phyloP scores from a whole-genome alignment of 441 rosid genomes.

The Flueggea neowawraea region DNA sequence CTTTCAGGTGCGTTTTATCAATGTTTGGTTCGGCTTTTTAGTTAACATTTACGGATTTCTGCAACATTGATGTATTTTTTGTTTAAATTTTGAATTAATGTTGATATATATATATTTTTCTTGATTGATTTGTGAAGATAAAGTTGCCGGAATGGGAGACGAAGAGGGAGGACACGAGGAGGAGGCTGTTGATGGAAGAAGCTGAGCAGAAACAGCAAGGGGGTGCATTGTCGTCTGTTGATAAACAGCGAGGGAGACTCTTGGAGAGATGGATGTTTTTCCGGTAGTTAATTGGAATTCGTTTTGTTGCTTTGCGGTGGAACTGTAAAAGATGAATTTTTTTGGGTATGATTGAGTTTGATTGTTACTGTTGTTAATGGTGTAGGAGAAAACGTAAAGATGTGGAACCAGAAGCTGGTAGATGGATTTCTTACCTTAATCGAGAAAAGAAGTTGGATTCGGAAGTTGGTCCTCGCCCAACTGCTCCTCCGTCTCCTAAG shows the following conservation, averaged over 20 bases:
- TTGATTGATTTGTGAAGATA: constrained; percentile 40
- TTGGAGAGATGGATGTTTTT: constrained; percentile 49
- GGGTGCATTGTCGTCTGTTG: constrained; percentile 56
- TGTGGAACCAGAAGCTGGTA: constrained; percentile 87
- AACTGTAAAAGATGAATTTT: too few species aligned
- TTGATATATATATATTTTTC: too few species aligned
- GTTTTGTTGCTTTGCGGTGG: too few species aligned
- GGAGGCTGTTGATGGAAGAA: constrained; percentile 70
- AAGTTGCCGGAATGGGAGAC: constrained; percentile 79
- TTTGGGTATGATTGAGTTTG: too few species aligned
- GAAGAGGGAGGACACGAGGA: constrained; percentile 60
- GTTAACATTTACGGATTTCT: too few species aligned
- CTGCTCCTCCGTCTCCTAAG: constrained; percentile 78
- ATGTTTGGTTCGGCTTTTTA: background rate
- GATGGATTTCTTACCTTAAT: constrained; percentile 92
- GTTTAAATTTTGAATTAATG: too few species aligned
- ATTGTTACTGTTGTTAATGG: background rate
- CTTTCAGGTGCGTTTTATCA: constrained; percentile 47
- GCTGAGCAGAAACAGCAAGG: constrained; percentile 72
- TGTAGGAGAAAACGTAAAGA: constrained; percentile 46
- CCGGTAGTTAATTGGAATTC: constrained; percentile 32
- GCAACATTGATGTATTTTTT: background rate
- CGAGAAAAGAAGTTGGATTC: constrained; percentile 84
- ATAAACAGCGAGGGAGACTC: constrained; percentile 44
- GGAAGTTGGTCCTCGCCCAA: constrained; percentile 64